Percentiles rank a stretch among this genome's conserved stretches.
These are phyloP conservation scores for Pichia sp. DNA, from an alignment of 1,139 yeast genomes.

Conservation along the genomic window DNA sequence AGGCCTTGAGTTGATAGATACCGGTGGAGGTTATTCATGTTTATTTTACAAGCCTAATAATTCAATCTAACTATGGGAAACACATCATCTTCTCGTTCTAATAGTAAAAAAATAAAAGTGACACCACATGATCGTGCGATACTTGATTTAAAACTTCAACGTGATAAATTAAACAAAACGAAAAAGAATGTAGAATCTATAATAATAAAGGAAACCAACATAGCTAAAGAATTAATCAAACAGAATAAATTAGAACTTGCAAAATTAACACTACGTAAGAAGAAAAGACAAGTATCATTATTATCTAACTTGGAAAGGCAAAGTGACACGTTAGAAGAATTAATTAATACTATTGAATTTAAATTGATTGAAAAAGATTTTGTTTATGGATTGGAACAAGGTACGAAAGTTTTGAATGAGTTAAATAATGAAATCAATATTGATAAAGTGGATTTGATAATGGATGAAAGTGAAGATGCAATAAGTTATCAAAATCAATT, in stretches of 20 bases:
- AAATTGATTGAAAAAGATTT: conserved; percentile 85
- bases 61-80: conserved; percentile 5
- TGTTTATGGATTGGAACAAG: conserved; percentile 69
- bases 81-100: conserved; percentile 1
- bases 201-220: conserved; percentile 48
- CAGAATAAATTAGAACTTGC: conserved; percentile 55
- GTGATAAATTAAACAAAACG: conserved; percentile 77
- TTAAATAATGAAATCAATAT: conserved; percentile 73
- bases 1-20: too few species aligned
- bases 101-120: conserved; percentile 48
- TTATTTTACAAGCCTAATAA: too few species aligned
- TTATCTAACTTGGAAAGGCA: conserved; percentile 69
- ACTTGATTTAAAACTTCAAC: conserved; percentile 75
- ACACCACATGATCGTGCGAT: conserved; percentile 83
- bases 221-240: conserved; percentile 54
- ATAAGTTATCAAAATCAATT: conserved; percentile 64
- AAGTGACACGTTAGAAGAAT: conserved; percentile 65
- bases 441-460: conserved; percentile 70
- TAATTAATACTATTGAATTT: conserved; percentile 76
- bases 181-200: conserved; percentile 55
- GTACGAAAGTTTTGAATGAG: conserved; percentile 66
- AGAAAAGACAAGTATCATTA: conserved; percentile 73
- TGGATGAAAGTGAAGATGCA: conserved; percentile 85
- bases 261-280: conserved; percentile 62
- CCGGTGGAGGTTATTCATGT: too few species aligned